Evolutionary conservation across 805 yeast genomes (phyloP).

Genomic region (Yarrowia deformans): DNA sequence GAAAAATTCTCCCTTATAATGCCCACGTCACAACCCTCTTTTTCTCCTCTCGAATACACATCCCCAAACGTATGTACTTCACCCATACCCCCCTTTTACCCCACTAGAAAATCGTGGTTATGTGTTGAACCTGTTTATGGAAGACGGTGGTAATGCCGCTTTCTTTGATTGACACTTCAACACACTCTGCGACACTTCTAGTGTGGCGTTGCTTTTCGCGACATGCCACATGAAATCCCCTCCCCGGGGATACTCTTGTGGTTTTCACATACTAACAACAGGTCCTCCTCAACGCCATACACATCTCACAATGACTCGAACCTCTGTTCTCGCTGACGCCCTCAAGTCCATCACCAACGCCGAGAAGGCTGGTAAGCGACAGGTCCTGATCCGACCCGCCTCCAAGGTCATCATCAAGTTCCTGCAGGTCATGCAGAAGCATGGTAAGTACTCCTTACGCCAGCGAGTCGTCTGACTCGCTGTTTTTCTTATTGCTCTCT

Average conservation of each 20-base stretch:
- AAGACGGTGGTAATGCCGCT: conserved; percentile 34
- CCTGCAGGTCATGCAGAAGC: conserved; percentile 96
- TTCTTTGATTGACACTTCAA: conserved; percentile 11
- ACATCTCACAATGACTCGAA: conserved; percentile 76
- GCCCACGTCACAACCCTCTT: conserved; percentile 9
- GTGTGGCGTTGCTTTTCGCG: conserved; percentile 32
- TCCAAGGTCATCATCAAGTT: conserved; percentile 98
- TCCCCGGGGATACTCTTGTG: conserved; percentile 35
- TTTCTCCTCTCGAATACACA: background rate
- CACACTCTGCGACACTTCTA: conserved; percentile 25
- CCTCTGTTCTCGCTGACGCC: conserved; percentile 98
- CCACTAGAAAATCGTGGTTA: conserved; percentile 37
- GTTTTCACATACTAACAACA: conserved; percentile 20
- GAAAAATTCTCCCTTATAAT: conserved; percentile 33
- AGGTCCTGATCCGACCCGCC: conserved; percentile 96
- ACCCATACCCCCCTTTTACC: conserved; percentile 1
- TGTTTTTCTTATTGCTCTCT: background rate
- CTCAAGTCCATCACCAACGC: conserved; percentile 98
- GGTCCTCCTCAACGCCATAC: background rate
- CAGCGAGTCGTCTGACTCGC: background rate
- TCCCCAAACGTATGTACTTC: conserved; percentile 26
- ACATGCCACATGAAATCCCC: conserved; percentile 38
- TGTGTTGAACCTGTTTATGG: conserved; percentile 16
- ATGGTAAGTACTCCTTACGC: conserved; percentile 59
- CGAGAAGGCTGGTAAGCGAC: conserved; percentile 99